Evolutionary conservation across 768 basidiomycete genomes (phyloP).

Genomic region (Mycena galopus): DNA sequence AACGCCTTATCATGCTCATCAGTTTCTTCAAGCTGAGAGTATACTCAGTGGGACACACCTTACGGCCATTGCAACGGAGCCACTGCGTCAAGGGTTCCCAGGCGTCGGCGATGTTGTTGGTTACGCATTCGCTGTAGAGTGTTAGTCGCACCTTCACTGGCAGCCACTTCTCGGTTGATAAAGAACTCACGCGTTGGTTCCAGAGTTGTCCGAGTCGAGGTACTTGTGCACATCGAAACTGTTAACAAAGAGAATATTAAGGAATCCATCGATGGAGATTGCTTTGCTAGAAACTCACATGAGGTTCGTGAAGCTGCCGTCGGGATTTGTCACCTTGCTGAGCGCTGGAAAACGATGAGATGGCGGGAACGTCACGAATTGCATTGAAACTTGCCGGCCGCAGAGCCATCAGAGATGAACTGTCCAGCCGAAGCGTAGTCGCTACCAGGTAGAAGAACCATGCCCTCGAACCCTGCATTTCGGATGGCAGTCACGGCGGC

Average conservation of each 20-base stretch:
- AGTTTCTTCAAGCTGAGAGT: too few species aligned
- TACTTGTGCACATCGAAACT: conserved; percentile 74
- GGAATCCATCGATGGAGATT: too few species aligned
- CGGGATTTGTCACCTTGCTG: conserved; percentile 57
- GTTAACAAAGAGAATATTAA: too few species aligned
- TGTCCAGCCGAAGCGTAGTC: conserved; percentile 65
- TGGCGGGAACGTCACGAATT: not conserved
- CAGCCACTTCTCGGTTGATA: not conserved
- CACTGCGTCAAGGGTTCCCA: conserved; percentile 62
- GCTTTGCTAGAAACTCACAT: conserved; percentile 37
- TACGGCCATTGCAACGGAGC: conserved; percentile 62
- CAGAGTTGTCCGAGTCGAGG: conserved; percentile 67
- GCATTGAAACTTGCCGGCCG: conserved; percentile 37
- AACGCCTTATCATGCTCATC: conserved; percentile 48
- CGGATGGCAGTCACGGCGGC: conserved; percentile 75
- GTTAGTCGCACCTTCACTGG: too few species aligned
- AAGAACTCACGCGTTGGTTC: conserved; percentile 41
- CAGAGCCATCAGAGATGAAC: conserved; percentile 66
- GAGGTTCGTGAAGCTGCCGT: conserved; percentile 60
- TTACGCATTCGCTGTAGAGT: conserved; percentile 58
- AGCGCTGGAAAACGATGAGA: conserved; percentile 45
- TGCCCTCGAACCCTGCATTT: conserved; percentile 53
- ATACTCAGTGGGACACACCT: conserved; percentile 30
- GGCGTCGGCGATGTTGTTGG: conserved; percentile 63
- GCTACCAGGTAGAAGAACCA: conserved; percentile 71